phyloP scores from a whole-genome alignment of 106 monocot genomes.

The Xerophyta viscosa region DNA sequence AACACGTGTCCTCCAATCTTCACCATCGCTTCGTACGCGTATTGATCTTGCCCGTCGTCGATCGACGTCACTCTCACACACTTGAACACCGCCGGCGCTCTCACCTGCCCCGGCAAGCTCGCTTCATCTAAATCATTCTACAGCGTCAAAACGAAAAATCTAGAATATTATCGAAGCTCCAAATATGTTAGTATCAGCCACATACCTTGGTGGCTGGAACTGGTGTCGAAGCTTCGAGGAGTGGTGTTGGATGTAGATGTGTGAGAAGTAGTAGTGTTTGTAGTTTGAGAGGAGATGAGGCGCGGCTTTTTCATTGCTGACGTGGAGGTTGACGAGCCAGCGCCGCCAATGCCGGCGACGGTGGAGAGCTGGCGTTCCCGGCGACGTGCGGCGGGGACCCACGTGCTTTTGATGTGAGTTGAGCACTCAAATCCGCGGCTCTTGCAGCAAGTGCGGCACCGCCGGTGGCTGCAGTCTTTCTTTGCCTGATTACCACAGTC shows the following conservation, averaged over 20 bases:
- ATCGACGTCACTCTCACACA: slow-evolving; percentile 53
- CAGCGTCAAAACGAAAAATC: background rate
- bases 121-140: slow-evolving; percentile 14
- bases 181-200: background rate
- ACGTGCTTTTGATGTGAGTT: slow-evolving; percentile 79
- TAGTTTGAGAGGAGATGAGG: slow-evolving; percentile 44
- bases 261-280: slow-evolving; percentile 31
- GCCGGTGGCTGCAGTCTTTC: slow-evolving; percentile 60
- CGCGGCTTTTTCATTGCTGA: slow-evolving; percentile 47
- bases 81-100: slow-evolving; percentile 70
- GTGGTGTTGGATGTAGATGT: slow-evolving; percentile 54
- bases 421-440: slow-evolving; percentile 58
- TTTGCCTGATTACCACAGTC: slow-evolving; percentile 89
- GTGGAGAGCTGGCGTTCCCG: slow-evolving; percentile 56
- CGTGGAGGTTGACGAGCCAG: slow-evolving; percentile 21
- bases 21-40: slow-evolving; percentile 44
- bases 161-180: background rate
- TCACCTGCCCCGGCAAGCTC: slow-evolving; percentile 39
- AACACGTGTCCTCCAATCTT: slow-evolving; percentile 50
- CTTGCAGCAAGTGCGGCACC: slow-evolving; percentile 82
- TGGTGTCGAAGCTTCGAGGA: slow-evolving; percentile 44
- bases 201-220: slow-evolving; percentile 50
- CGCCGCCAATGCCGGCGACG: background rate
- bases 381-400: slow-evolving; percentile 73
- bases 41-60: slow-evolving; percentile 69